These are phyloP conservation scores for Microthlaspi erraticum DNA, from an alignment of 345 rosid species.

Conservation along the genomic window DNA sequence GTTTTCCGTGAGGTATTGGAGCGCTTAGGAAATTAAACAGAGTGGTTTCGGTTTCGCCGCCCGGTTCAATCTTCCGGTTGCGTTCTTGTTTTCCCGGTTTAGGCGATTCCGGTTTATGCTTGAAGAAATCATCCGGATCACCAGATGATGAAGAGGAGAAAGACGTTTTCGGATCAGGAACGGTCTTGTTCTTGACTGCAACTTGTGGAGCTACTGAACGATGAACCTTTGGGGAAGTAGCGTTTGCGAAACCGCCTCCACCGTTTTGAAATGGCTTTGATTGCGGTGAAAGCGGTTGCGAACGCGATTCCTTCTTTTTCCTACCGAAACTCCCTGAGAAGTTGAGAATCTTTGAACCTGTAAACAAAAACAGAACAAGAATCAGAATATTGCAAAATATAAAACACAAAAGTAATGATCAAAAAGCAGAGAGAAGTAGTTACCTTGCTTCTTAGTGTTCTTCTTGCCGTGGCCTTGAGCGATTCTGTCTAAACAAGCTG, in stretches of 20 bases:
- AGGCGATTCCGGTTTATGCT: conserved; percentile 43
- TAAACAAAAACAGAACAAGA: conserved; percentile 16
- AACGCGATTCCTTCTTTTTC: conserved; percentile 61
- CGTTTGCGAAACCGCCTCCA: conserved; percentile 33
- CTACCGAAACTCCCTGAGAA: conserved; percentile 65
- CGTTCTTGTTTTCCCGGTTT: conserved; percentile 33
- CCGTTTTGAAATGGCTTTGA: conserved; percentile 37
- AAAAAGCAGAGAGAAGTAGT: background rate
- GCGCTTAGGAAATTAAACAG: conserved; percentile 27
- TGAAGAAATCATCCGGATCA: conserved; percentile 52
- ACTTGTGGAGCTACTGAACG: conserved; percentile 45
- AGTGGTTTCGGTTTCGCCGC: conserved; percentile 16
- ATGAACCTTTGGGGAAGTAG: conserved; percentile 40
- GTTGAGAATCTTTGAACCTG: conserved; percentile 59
- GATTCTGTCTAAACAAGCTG: conserved; percentile 47
- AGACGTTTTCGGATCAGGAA: conserved; percentile 39
- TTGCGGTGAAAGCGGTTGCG: conserved; percentile 54
- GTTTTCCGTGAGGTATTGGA: conserved; percentile 17
- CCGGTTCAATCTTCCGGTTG: conserved; percentile 6
- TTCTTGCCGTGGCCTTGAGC: conserved; percentile 48
- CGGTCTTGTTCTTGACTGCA: conserved; percentile 46
- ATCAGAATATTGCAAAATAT: background rate
- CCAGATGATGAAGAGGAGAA: conserved; percentile 52
- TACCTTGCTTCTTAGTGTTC: conserved; percentile 42
- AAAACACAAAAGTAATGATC: background rate